Base-by-base conservation (phyloP, 208 protist genomes). In the Borovskyia barvae region DNA sequence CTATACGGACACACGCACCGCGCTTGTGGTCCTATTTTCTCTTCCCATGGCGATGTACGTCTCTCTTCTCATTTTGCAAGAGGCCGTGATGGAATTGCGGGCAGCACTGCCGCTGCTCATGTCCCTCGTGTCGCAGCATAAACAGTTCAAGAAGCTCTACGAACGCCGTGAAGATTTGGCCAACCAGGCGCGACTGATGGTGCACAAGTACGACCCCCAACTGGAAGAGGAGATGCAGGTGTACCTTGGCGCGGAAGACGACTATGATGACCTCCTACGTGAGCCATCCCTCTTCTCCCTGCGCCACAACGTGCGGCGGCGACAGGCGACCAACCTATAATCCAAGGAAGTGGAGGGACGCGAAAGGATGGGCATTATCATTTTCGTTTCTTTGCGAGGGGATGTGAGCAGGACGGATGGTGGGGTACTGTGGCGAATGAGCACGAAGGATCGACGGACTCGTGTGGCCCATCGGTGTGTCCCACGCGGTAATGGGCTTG, bases 21-120 rank as follows among this genome's bases (percentile, higher is more conserved):
- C 87, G 4, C 48, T 90, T 12, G 79, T 85, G 0, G 60, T 92
- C 17, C 67, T 78, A 22, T 80, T 94, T 55, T 82, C 72, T 29
- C 73, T 94, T 43, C 90, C 90, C n/a, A 92, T 96, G 87, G 80
- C 85, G 7, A 87, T 92, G 83, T 96, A 96, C 73, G 82, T 93
- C 26, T 94, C 87, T 26, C 52, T 96, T 22, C 61, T 96, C 5
- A 90, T 93, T 37, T 55, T 92, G 39, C 85, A 94, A 30, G 85
- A 96, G 58, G 86, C 82, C 4, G 70, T 90, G 22, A 86, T 93
- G 71, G 82, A 93, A 63, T 39, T 92, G 35, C 76, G 85, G 9
- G 87, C 87, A 1, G 79, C 90, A 20, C 66, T 96, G 30, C 90
- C 90, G 8, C 74, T 96, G 5, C 82, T 96, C 48, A 87, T 96